Base-by-base conservation (phyloP, 169 alveolate species). In the Eimeria mitis region DNA sequence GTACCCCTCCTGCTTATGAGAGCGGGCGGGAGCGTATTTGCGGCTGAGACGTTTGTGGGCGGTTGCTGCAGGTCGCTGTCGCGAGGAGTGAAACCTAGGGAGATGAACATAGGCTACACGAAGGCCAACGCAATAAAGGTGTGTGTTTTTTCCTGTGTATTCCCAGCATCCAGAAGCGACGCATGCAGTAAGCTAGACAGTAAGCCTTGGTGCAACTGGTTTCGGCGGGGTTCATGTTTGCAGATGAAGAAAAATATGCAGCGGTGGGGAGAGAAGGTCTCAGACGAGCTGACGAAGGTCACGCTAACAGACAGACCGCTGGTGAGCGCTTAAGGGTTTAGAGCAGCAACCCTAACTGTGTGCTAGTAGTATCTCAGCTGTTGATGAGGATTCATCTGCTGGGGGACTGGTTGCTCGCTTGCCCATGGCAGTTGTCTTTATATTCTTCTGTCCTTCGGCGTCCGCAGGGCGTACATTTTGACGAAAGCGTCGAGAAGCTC, bases 41-140 rank as follows among this genome's bases (percentile, higher is more conserved):
- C n/a, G 9, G 14, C 54, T 2, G 13, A 59, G 75, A 28, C 28
- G 76, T 56, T 31, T 34, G 81, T n/a, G 42, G 78, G 49, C 16
- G 68, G 49, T 70, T 21, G 76, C 37, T 78, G 92, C 96, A 96
- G 99, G 94, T 98, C 99, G 23, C 94, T 99, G n/a, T 97, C 98
- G 88, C 97, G 99, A 84, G 99, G 99, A 9, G 98, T 98, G 59
- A 98, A 98, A 56, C 99, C 99, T 2, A 97, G 98, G 70, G 99
- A 99, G n/a, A 95, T 99, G 56, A 99, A 99, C 87, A 98, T 99
- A 68, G 99, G 99, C 23, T 97, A 97, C 34, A 97, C 99, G 89
- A 98, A 96, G 96, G 99, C 99, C 42, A 98, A 98, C 42, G 98
- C 99, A 76, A 95, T 95, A 54, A 89, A 89, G 95, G 97, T 95